A percentile compares a stretch with the other conserved stretches of the same genome.
These are phyloP conservation scores for Piper longum DNA, from an alignment of 164 flowering plant genomes.

Conservation along the genomic window DNA sequence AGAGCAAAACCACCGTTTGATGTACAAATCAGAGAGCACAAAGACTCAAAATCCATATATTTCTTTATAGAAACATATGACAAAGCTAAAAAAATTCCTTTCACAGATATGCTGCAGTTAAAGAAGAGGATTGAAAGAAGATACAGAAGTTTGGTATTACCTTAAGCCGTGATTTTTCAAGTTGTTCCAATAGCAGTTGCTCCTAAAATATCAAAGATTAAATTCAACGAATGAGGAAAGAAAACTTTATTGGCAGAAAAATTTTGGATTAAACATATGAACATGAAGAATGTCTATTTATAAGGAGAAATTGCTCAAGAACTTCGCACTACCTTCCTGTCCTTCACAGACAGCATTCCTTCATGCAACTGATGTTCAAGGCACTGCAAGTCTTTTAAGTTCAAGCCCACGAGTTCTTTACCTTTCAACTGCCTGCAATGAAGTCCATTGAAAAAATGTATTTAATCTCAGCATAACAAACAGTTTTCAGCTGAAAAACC, in stretches of 20 bases:
- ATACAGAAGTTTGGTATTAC: conserved; percentile 11
- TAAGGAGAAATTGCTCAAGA: not conserved
- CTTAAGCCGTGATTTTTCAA: conserved; percentile 55
- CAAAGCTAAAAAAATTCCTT: not conserved
- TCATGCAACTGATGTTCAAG: conserved; percentile 64
- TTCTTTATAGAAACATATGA: too few relatives aligned
- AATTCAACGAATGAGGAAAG: not conserved
- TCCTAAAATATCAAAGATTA: conserved; percentile 36
- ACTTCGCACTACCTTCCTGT: conserved; percentile 39
- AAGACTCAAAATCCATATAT: too few relatives aligned
- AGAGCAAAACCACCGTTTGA: too few relatives aligned
- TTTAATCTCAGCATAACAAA: not conserved
- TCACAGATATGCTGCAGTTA: not conserved
- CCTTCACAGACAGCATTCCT: conserved; percentile 46
- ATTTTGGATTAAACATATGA: not conserved
- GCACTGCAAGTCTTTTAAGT: conserved; percentile 52
- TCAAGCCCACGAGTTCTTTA: conserved; percentile 47
- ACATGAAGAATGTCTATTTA: not conserved
- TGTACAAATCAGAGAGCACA: too few relatives aligned
- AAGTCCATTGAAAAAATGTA: not conserved
- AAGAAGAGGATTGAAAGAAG: not conserved
- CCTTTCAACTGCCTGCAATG: conserved; percentile 47
- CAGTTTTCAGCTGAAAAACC: not conserved
- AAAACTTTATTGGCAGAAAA: not conserved
- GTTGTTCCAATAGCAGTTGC: conserved; percentile 53